Conservation (phyloP, 2,329 filamentous ascomycete genomes). For the Colletotrichum tanaceti region DNA sequence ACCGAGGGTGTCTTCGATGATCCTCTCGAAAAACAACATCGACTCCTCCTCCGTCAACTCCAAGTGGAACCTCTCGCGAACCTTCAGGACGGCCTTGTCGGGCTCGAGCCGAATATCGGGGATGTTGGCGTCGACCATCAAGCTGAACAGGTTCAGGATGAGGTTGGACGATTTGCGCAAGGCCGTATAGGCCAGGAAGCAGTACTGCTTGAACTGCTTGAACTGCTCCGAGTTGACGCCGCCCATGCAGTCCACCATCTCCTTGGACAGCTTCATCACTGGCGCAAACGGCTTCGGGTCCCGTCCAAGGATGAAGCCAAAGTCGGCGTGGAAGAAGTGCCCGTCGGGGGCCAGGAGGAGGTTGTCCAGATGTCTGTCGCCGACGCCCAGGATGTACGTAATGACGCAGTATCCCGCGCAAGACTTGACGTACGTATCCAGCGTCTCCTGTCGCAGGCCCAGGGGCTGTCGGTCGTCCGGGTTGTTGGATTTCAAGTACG, state of each 20-base stretch:
- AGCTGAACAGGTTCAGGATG: constrained; percentile 92
- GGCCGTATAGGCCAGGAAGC: constrained; percentile 93
- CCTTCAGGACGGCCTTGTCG: constrained; percentile 93
- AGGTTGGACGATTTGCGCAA: constrained; percentile 89
- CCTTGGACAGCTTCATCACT: constrained; percentile 94
- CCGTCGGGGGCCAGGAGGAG: constrained; percentile 88
- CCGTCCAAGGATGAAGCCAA: constrained; percentile 96
- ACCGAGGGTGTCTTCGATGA: constrained; percentile 91
- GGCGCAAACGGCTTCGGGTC: constrained; percentile 98
- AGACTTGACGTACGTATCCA: constrained; percentile 95
- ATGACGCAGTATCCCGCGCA: constrained; percentile 99
- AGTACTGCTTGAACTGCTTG: constrained; percentile 91
- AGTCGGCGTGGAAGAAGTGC: constrained; percentile 98
- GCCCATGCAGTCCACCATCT: constrained; percentile 99
- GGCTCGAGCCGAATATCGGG: constrained; percentile 93
- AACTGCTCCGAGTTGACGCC: constrained; percentile 85
- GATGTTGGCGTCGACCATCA: constrained; percentile 98
- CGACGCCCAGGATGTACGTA: constrained; percentile 96
- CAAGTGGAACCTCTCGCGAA: constrained; percentile 92
- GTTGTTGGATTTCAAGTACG: constrained; percentile 89
- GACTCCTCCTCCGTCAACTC: constrained; percentile 94
- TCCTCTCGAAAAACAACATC: constrained; percentile 83
- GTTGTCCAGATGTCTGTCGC: constrained; percentile 95
- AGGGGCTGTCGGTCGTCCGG: constrained; percentile 84
- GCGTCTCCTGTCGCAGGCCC: constrained; percentile 88